These are phyloP conservation scores for Scheffersomyces spartinae DNA, from an alignment of 805 yeast species.

Conservation along the genomic window DNA sequence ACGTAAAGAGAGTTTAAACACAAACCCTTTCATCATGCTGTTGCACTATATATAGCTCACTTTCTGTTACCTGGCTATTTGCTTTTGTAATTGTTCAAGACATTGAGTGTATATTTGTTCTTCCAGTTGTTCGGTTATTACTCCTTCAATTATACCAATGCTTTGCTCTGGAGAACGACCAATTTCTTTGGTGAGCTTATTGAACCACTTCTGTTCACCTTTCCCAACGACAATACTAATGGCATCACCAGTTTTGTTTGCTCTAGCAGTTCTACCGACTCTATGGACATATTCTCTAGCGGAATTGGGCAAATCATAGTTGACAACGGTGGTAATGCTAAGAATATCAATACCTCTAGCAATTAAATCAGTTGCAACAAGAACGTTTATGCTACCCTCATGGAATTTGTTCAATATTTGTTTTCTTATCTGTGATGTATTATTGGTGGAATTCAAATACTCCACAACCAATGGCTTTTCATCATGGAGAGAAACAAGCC, in stretches of 20 bases:
- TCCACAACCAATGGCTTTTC: constrained; percentile 18
- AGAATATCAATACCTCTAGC: constrained; percentile 90
- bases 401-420: constrained; percentile 52
- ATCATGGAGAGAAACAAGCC: constrained; percentile 7
- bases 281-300: constrained; percentile 91
- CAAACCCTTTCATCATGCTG: too few relatives aligned
- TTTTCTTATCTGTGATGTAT: constrained; percentile 36
- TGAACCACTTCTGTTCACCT: constrained; percentile 64
- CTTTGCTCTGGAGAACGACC: constrained; percentile 26
- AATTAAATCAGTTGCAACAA: constrained; percentile 80
- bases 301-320: constrained; percentile 84
- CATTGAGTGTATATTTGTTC: constrained; percentile 13
- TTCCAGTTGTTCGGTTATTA: constrained; percentile 13
- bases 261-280: constrained; percentile 96
- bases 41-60: too few relatives aligned
- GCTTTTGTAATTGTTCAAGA: constrained; percentile 15
- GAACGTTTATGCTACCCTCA: constrained; percentile 37
- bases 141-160: constrained; percentile 8
- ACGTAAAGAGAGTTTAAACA: too few relatives aligned
- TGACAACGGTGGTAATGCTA: constrained; percentile 62
- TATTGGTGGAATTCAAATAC: constrained; percentile 50
- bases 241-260: constrained; percentile 68
- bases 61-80: too few relatives aligned
- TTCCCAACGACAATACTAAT: constrained; percentile 63
- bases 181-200: constrained; percentile 37